Evolutionary conservation across 169 alveolate species (phyloP).

Genomic region (Pseudocohnilembus persalinus): DNA sequence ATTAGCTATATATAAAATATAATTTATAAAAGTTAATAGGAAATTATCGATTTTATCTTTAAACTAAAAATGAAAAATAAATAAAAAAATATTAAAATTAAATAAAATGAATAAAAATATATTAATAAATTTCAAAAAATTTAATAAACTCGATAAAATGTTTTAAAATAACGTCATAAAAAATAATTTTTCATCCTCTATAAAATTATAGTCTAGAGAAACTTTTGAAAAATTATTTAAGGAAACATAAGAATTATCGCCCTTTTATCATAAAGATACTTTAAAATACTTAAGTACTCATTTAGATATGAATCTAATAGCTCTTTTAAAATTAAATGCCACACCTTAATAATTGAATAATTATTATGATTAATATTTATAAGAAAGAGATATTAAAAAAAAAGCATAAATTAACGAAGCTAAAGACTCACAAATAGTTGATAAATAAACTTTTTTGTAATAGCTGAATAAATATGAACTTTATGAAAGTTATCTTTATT

Average conservation of each 20-base stretch:
- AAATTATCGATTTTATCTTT: no score
- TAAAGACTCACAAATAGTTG: neutral
- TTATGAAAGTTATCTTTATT: neutral
- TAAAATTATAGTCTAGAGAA: no score
- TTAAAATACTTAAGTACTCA: neutral
- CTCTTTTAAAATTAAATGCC: neutral
- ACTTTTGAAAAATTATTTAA: no score
- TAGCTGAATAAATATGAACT: neutral
- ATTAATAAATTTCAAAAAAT: no score
- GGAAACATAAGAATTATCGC: neutral
- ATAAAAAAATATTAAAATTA: no score
- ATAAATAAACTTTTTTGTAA: neutral
- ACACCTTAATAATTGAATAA: neutral
- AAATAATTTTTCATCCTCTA: no score
- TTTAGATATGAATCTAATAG: neutral
- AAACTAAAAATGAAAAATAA: no score
- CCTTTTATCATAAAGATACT: neutral
- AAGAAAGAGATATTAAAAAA: neutral
- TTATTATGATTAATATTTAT: neutral
- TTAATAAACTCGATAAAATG: no score
- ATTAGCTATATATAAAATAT: no score
- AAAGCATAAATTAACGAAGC: neutral
- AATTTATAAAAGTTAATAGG: no score
- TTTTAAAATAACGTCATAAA: no score
- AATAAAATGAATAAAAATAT: no score